These are phyloP conservation scores for Plantago ovata DNA, from an alignment of 257 asterid species.

Conservation along the genomic window DNA sequence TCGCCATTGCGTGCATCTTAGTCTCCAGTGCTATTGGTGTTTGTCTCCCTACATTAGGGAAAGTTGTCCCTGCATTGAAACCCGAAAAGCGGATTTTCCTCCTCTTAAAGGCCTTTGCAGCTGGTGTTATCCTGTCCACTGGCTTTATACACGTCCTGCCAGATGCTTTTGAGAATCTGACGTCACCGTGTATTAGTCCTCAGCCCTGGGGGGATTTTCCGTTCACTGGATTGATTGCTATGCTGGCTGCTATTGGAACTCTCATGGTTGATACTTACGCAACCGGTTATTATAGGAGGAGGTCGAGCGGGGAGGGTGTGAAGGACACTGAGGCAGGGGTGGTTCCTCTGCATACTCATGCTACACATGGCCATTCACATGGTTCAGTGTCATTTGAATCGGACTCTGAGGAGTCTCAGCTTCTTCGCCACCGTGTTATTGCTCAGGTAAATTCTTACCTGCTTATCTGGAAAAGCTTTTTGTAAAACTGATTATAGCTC, in stretches of 20 bases:
- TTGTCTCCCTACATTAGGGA: slow-evolving; percentile 36
- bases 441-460: slow-evolving; percentile 31
- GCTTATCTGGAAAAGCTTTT: not conserved
- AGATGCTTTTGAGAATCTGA: slow-evolving; percentile 39
- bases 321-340: slow-evolving; percentile 15
- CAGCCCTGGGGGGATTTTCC: slow-evolving; percentile 54
- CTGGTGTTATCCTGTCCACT: slow-evolving; percentile 51
- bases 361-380: slow-evolving; percentile 39
- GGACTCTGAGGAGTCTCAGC: slow-evolving; percentile 20
- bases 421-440: slow-evolving; percentile 41
- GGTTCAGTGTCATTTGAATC: slow-evolving; percentile 20
- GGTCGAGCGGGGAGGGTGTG: slow-evolving; percentile 1
- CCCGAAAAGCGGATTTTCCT: slow-evolving; percentile 46
- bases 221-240: slow-evolving; percentile 42
- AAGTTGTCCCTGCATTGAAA: slow-evolving; percentile 29
- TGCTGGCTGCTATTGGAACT: slow-evolving; percentile 41
- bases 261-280: slow-evolving; percentile 51
- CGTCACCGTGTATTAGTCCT: slow-evolving; percentile 27
- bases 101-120: slow-evolving; percentile 51
- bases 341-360: slow-evolving; percentile 25
- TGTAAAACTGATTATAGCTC: too few relatives aligned
- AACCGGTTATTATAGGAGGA: slow-evolving; percentile 22
- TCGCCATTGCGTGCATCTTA: slow-evolving; percentile 43
- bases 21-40: slow-evolving; percentile 39
- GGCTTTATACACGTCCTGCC: slow-evolving; percentile 53